These are phyloP conservation scores for Serendipita vermifera DNA, from an alignment of 768 basidiomycete genomes.

Conservation along the genomic window DNA sequence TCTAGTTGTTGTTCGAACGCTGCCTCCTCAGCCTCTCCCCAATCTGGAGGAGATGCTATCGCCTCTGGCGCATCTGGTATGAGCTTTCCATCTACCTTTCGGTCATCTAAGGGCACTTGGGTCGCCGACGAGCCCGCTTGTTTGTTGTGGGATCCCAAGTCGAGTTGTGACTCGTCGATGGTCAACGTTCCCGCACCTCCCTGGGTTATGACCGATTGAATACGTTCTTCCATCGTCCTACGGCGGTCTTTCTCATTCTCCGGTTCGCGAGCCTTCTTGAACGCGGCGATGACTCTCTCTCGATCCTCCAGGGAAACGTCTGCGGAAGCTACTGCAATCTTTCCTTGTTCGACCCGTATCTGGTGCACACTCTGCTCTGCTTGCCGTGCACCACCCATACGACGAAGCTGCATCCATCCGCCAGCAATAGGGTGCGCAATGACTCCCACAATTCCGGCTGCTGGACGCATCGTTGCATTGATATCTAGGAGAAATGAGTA, in stretches of 20 bases:
- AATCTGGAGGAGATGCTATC: neutral
- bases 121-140: conserved; percentile 3
- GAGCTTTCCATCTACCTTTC: neutral
- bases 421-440: conserved; percentile 27
- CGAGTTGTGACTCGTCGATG: conserved; percentile 18
- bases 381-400: conserved; percentile 24
- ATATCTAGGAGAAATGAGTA: conserved; percentile 18
- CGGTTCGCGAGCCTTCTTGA: conserved; percentile 25
- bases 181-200: conserved; percentile 25
- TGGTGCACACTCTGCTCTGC: conserved; percentile 27
- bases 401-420: conserved; percentile 28
- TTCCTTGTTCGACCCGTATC: conserved; percentile 27
- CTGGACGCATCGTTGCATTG: conserved; percentile 25
- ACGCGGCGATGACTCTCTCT: conserved; percentile 26
- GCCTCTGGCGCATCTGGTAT: neutral
- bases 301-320: conserved; percentile 22
- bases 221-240: conserved; percentile 22
- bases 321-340: conserved; percentile 19
- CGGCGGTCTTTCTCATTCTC: conserved; percentile 19
- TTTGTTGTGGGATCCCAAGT: conserved; percentile 1
- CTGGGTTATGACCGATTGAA: conserved; percentile 16
- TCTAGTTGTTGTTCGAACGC: neutral
- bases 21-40: neutral
- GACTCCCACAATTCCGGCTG: conserved; percentile 22
- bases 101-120: conserved; percentile 12